Base-by-base conservation (phyloP, 768 basidiomycete genomes). In the Mycena vulgaris region DNA sequence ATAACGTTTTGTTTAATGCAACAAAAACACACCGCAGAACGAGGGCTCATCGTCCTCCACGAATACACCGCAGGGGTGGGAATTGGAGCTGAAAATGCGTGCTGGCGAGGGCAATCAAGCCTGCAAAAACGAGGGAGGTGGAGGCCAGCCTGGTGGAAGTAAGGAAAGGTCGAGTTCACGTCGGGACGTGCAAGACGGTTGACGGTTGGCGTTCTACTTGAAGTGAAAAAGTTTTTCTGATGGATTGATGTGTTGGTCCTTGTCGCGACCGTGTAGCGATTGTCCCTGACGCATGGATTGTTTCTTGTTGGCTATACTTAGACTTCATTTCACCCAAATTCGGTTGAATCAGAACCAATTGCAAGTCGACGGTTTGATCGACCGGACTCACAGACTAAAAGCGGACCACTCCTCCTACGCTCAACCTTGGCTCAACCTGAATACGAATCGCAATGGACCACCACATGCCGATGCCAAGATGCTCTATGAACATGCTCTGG, bases 401-500 rank as follows among this genome's bases (percentile, higher is more conserved):
- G n/a, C n/a, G n/a, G n/a, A n/a, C n/a, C n/a, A n/a, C n/a, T n/a
- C n/a, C n/a, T n/a, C n/a, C n/a, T n/a, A n/a, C n/a, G n/a, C n/a
- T n/a, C n/a, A n/a, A n/a, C n/a, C n/a, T n/a, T n/a, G n/a, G n/a
- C n/a, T n/a, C n/a, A n/a, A n/a, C n/a, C n/a, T n/a, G n/a, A n/a
- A n/a, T n/a, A n/a, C n/a, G n/a, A n/a, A n/a, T n/a, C n/a, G n/a
- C n/a, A 27, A 52, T 45, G n/a, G 23, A 56, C 57, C 33, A 33
- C 52, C 31, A 31, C 27, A 14, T 27, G 77, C n/a, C 84, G 85
- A 73, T 95, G 94, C 93, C 93, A 94, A 82, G 89, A 0, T 95
- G 94, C 78, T 81, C 88, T 11, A 92, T 93, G 90, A 83, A 93
- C 79, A 95, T 95, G 94, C 89, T 95, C 74, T 95, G 93, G 90